Evolutionary conservation across 140 eudicot species (phyloP), one percentile per base, ranked within the genome.

Genomic region (Anethum foeniculum): DNA sequence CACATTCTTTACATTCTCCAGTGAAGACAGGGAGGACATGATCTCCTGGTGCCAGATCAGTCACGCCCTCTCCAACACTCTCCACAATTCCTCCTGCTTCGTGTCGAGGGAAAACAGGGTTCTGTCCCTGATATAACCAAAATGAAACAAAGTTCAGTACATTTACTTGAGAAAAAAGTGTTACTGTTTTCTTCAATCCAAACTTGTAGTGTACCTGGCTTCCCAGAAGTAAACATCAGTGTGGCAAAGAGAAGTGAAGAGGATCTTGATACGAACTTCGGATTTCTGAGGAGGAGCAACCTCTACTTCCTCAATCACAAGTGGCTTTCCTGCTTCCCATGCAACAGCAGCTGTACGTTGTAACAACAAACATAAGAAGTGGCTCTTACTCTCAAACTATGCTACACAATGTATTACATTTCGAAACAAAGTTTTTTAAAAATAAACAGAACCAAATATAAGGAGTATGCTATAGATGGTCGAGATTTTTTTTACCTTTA

Each of bases 311-410:
- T 58, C 67, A n/a, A 58, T 58, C 32, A 58, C 67, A 21, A 58
- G 67, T 58, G 67, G 67, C 67, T 58, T 58, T 30, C 67, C 67
- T 58, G 67, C 67, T 58, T 58, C 67, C 67, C 67, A 58, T 58
- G 67, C 67, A 58, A 58, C 67, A 58, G 30, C 67, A 58, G 67
- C 67, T 58, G 25, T 8, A 56, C 30, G 28, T 56, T 56, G 65
- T 23, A 56, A 56, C 65, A 56, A 16, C 27, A 56, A 56, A 56
- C 65, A 56, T 56, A 52, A 52, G n/a, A 52, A 52, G n/a, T 5
- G 60, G 60, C 60, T 52, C 60, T 48, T 49, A 49, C 54, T 49
- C 54, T 49, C 54, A 49, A 49, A 49, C 54, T 19, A 52, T 18
- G 62, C 19, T 54, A 56, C 27, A 21, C 28, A 21, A 56, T 21